Percentiles rank a stretch among this genome's conserved stretches.
Evolutionary conservation across 352 stramenopile species (phyloP).

Genomic region (Phytophthora melonis): DNA sequence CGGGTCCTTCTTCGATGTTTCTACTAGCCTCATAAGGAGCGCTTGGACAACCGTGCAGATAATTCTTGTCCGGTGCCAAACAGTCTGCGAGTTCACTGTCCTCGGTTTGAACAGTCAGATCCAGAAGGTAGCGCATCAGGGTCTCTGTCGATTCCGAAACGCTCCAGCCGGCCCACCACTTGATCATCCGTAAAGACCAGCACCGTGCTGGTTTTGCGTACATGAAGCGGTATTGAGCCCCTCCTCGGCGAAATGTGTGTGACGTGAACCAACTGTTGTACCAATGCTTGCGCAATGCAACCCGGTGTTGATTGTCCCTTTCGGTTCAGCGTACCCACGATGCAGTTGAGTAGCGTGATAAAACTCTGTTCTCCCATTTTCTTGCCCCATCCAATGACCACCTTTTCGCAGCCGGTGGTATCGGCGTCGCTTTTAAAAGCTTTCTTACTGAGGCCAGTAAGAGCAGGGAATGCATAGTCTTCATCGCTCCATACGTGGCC

Average conservation of each 20-base stretch:
- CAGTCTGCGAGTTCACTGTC: constrained; percentile 19
- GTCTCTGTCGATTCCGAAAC: constrained; percentile 25
- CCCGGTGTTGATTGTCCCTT: background rate
- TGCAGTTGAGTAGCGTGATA: constrained; percentile 20
- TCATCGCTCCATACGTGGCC: constrained; percentile 14
- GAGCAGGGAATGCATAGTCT: constrained; percentile 13
- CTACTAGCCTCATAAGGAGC: constrained; percentile 1
- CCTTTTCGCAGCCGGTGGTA: constrained; percentile 1
- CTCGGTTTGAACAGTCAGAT: constrained; percentile 8
- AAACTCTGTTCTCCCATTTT: constrained; percentile 20
- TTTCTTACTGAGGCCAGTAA: constrained; percentile 8
- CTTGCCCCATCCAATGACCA: constrained; percentile 9
- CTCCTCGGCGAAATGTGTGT: constrained; percentile 10
- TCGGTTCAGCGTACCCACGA: background rate
- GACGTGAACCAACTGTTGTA: constrained; percentile 22
- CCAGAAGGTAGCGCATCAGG: constrained; percentile 21
- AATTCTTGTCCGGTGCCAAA: constrained; percentile 14
- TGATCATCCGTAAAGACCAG: constrained; percentile 27
- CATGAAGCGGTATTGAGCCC: constrained; percentile 22
- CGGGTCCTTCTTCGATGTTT: constrained; percentile 12
- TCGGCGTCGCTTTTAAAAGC: background rate
- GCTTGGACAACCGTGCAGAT: constrained; percentile 22
- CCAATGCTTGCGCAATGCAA: constrained; percentile 18
- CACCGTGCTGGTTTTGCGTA: constrained; percentile 9
- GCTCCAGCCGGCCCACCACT: constrained; percentile 21